Evolutionary conservation across 495 filamentous ascomycete species (phyloP).

Genomic region (Friedmanniomyces endolithicus): DNA sequence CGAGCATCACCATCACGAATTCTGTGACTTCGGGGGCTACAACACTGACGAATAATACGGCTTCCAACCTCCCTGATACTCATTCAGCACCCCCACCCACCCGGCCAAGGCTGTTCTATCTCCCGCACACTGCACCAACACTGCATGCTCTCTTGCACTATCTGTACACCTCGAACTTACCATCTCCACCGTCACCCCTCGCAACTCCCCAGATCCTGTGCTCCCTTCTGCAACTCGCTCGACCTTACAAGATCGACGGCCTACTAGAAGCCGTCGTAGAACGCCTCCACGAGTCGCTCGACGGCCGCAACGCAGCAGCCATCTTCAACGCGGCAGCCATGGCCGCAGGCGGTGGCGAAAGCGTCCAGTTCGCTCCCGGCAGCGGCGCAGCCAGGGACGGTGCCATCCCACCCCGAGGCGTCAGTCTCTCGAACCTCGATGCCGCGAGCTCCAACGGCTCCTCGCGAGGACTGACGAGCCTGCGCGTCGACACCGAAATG

Average conservation of each 20-base stretch:
- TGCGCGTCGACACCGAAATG: conserved; percentile 31
- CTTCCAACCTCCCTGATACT: conserved; percentile 38
- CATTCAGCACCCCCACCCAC: conserved; percentile 44
- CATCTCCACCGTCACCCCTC: conserved; percentile 57
- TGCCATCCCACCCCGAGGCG: conserved; percentile 3
- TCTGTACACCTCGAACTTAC: conserved; percentile 82
- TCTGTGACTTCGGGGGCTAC: conserved; percentile 44
- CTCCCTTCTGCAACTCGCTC: conserved; percentile 82
- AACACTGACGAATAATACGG: conserved; percentile 40
- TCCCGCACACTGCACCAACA: conserved; percentile 83
- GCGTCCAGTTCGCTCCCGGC: conserved; percentile 30
- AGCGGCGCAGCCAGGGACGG: conserved; percentile 8
- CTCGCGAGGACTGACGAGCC: conserved; percentile 14
- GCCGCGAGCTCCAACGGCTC: conserved; percentile 8
- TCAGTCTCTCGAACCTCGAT: conserved; percentile 18
- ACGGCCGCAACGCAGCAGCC: conserved; percentile 85
- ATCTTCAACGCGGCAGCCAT: conserved; percentile 98
- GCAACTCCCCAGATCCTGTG: conserved; percentile 93
- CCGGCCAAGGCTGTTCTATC: conserved; percentile 74
- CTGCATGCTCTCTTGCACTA: conserved; percentile 79
- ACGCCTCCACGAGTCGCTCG: conserved; percentile 78
- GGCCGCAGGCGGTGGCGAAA: conserved; percentile 85
- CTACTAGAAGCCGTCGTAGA: conserved; percentile 85
- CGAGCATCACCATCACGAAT: conserved; percentile 74
- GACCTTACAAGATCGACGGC: conserved; percentile 85